Conservation (phyloP, 257 asterid species). For the Verbena officinalis region DNA sequence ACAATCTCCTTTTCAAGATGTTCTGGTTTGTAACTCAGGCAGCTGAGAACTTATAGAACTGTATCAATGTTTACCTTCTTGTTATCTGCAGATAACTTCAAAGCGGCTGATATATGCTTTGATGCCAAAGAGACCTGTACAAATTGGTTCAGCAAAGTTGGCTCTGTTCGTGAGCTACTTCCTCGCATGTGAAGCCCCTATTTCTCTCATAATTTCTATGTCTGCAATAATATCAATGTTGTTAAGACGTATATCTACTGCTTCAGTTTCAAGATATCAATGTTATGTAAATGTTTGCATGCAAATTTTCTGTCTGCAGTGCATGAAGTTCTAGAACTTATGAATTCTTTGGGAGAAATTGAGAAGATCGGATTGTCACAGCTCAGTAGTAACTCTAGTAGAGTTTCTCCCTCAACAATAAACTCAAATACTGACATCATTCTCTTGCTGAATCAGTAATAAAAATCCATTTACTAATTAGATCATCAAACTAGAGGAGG, state of each 20-base stretch:
- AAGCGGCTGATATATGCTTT: slow-evolving; percentile 48
- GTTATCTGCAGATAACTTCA: slow-evolving; percentile 61
- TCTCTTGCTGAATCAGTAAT: not conserved
- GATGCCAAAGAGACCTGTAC: slow-evolving; percentile 93
- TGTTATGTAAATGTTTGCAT: not conserved
- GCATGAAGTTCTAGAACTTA: slow-evolving; percentile 25
- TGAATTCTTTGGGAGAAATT: not conserved
- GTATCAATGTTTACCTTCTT: slow-evolving; percentile 12
- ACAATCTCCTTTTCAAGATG: slow-evolving; percentile 16
- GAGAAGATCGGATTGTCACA: slow-evolving; percentile 1
- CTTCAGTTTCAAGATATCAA: slow-evolving; percentile 19
- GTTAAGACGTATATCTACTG: slow-evolving; percentile 28
- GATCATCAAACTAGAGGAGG: slow-evolving; percentile 10
- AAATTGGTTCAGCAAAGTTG: slow-evolving; percentile 46
- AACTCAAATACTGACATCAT: not conserved
- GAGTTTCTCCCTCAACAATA: slow-evolving; percentile 15
- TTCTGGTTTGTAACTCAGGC: slow-evolving; percentile 30
- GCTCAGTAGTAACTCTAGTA: slow-evolving; percentile 1
- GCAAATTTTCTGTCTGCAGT: slow-evolving; percentile 19
- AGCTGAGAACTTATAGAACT: slow-evolving; percentile 23
- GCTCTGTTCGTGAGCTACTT: slow-evolving; percentile 55
- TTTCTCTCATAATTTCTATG: slow-evolving; percentile 20
- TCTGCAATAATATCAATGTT: slow-evolving; percentile 15
- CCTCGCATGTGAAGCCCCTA: slow-evolving; percentile 83
- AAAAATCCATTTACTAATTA: slow-evolving; percentile 15